Base-by-base conservation (phyloP, 2,329 filamentous ascomycete species). In the Alternaria conjuncta region DNA sequence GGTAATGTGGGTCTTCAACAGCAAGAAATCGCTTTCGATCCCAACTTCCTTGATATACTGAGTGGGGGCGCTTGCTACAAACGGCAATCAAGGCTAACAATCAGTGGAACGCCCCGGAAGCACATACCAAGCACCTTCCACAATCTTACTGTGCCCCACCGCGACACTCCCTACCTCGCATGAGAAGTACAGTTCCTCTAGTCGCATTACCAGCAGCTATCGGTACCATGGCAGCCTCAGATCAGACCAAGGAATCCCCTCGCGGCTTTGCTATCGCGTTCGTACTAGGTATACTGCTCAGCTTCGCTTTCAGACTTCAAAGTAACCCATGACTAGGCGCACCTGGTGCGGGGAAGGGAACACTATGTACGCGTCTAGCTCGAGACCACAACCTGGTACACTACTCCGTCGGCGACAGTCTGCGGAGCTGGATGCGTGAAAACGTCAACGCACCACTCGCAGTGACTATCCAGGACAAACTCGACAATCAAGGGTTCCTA, bases 401-500 rank as follows among this genome's bases (percentile, higher is more conserved):
- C 41, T 43, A 54, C 15, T 59, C 57, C 1, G 49, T 59, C 18
- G 41, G 57, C 7, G 49, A 54, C 21, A 25, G 8, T 43, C 20
- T 59, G 18, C 57, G 49, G 20, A 59, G 49, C 49, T 59, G 49
- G 57, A 54, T 59, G 49, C 47, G 26, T 20, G 20, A 53, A 18
- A 46, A 59, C 3, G 13, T 7, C 13, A 30, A 46, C 10, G n/a
- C 49, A 7, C 36, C 57, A 9, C 49, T 60, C 18, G 41, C 57
- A 26, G 41, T 55, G 11, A 55, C 3, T 8, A 60, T 60, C 41
- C 57, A 55, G 32, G 49, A 60, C n/a, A 60, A 60, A 44, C 49
- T 60, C 4, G 41, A 55, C 5, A 60, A 60, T 2, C 49, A 60
- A n/a, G 57, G 57, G 20, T 55, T 60, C 15, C 5, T 60, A 4